A percentile compares a stretch with the other conserved stretches of the same genome.
Conservation (phyloP, 2,329 filamentous ascomycete genomes). For the Xylaria digitata region DNA sequence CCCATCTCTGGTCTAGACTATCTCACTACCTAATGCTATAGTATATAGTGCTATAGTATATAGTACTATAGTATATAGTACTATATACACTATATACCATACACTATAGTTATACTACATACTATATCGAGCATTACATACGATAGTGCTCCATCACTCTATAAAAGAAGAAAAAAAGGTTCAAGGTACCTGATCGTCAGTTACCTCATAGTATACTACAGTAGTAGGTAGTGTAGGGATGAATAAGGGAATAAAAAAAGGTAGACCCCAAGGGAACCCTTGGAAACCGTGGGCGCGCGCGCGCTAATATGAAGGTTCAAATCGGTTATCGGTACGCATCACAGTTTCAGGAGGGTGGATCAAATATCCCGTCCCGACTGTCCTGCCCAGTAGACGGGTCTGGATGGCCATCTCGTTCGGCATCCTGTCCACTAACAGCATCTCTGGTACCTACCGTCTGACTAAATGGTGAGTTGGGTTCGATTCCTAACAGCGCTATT, state of each 20-base stretch:
- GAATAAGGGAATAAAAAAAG: neutral
- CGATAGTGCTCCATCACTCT: neutral
- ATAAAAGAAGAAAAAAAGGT: neutral
- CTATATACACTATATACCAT: neutral
- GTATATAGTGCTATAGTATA: too few species aligned
- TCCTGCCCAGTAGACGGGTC: neutral
- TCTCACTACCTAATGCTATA: too few species aligned
- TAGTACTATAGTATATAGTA: too few species aligned
- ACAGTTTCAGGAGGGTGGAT: constrained; percentile 34
- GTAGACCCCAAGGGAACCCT: neutral
- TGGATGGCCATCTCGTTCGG: too few species aligned
- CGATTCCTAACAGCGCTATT: too few species aligned
- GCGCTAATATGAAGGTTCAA: constrained; percentile 10
- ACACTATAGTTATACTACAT: neutral
- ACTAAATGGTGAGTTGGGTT: too few species aligned
- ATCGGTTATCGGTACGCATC: constrained; percentile 3
- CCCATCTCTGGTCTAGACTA: too few species aligned
- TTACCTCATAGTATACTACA: too few species aligned
- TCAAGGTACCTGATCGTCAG: constrained; percentile 3
- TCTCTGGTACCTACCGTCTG: too few species aligned
- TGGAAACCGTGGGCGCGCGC: constrained; percentile 1
- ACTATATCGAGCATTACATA: too few species aligned
- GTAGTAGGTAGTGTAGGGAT: neutral
- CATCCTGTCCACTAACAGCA: too few species aligned
- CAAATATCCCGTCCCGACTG: neutral